These are phyloP conservation scores for Conidiobolus incongruus DNA, from an alignment of 371 early-diverging fungal genomes.

Conservation along the genomic window DNA sequence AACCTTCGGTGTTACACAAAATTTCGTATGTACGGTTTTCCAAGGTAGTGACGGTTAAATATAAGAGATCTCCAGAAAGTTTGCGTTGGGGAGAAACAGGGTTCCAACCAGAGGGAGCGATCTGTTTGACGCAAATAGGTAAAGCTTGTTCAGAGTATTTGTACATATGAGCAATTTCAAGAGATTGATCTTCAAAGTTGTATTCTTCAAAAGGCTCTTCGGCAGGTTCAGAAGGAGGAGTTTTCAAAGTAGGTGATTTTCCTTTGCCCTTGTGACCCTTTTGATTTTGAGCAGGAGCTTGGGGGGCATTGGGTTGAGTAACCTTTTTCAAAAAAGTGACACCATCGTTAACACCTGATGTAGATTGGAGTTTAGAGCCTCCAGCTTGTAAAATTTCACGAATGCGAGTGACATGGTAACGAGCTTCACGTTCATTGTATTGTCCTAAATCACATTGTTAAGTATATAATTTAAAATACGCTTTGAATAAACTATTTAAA, in stretches of 20 bases:
- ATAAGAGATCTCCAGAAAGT: slow-evolving; percentile 49
- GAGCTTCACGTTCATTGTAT: slow-evolving; percentile 78
- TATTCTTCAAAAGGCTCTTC: slow-evolving; percentile 18
- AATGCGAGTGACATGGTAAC: slow-evolving; percentile 66
- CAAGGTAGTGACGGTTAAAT: slow-evolving; percentile 54
- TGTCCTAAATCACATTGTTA: slow-evolving; percentile 16
- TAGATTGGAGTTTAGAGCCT: too few species aligned
- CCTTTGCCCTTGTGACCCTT: slow-evolving; percentile 9
- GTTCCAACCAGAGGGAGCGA: slow-evolving; percentile 76
- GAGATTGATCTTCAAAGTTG: slow-evolving; percentile 14
- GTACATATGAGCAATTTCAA: too few species aligned
- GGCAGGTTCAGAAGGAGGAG: slow-evolving; percentile 10
- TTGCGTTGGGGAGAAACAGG: slow-evolving; percentile 60
- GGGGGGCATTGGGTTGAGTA: slow-evolving; percentile 1
- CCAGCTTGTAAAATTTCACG: slow-evolving; percentile 49
- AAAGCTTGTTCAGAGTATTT: slow-evolving; percentile 18
- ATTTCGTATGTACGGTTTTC: slow-evolving; percentile 64
- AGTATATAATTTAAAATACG: neutral
- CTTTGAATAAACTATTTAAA: neutral
- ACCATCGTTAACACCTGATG: too few species aligned
- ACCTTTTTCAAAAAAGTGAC: too few species aligned
- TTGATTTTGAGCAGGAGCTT: slow-evolving; percentile 11
- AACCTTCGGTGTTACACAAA: slow-evolving; percentile 61
- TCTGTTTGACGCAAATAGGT: slow-evolving; percentile 44
- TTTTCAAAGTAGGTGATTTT: neutral